A percentile compares a stretch with the other conserved stretches of the same genome.
Conservation (phyloP, 2,329 filamentous ascomycete species). For the Cytospora schulzeri region DNA sequence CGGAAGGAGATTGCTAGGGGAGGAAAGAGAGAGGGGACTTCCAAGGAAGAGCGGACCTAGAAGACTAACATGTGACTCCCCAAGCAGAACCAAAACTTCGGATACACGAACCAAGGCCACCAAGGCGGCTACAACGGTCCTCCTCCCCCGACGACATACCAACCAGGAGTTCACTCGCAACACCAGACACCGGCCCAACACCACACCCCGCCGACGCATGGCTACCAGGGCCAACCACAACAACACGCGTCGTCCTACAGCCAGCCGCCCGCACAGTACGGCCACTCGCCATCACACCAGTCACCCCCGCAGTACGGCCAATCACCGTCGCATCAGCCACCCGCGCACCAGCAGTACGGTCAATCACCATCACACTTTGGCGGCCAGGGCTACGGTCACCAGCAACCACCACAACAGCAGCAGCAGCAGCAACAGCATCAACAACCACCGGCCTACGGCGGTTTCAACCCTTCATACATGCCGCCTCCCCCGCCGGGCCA, state of each 20-base stretch:
- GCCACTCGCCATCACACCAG: conserved; percentile 34
- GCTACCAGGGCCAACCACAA: conserved; percentile 21
- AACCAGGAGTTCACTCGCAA: conserved; percentile 36
- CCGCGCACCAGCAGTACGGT: conserved; percentile 13
- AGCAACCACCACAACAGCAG: conserved; percentile 3
- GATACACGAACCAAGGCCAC: conserved; percentile 60
- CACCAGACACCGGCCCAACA: conserved; percentile 36
- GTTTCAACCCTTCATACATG: conserved; percentile 28
- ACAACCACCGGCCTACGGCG: conserved; percentile 11
- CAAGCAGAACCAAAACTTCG: conserved; percentile 53
- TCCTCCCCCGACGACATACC: conserved; percentile 64
- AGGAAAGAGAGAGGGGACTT: neutral
- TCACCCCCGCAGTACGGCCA: conserved; percentile 29
- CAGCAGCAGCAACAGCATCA: neutral
- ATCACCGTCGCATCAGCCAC: conserved; percentile 26
- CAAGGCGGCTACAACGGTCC: conserved; percentile 62
- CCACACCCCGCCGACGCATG: conserved; percentile 35
- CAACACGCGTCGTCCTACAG: conserved; percentile 2
- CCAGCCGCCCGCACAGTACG: conserved; percentile 24
- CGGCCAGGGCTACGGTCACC: conserved; percentile 15
- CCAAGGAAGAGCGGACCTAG: no score
- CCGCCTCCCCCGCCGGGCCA: conserved; percentile 33
- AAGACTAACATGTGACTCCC: neutral
- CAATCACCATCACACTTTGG: conserved; percentile 29
- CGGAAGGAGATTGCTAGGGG: neutral